Conservation (phyloP, 352 stramenopile species). For the Globisporangium solare region DNA sequence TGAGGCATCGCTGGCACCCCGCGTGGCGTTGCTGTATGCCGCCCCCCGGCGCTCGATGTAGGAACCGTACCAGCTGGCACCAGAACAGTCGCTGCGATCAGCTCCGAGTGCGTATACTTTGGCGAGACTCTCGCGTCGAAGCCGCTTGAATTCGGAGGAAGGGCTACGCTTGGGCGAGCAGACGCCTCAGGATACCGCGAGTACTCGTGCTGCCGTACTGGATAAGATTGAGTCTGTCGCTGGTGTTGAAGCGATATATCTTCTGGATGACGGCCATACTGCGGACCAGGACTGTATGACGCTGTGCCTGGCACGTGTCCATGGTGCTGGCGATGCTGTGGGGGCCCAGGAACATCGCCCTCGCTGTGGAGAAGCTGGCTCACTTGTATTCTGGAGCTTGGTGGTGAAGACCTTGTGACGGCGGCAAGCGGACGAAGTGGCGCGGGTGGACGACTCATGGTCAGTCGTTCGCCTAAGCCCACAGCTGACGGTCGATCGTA, state of each 20-base stretch:
- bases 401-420: background rate
- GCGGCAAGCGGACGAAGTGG: slow-evolving; percentile 7
- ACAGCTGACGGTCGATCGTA: background rate
- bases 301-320: background rate
- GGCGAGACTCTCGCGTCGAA: background rate
- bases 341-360: no score
- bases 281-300: background rate
- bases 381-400: slow-evolving; percentile 6
- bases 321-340: background rate
- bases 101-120: slow-evolving; percentile 13
- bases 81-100: slow-evolving; percentile 10
- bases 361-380: background rate
- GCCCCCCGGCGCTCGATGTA: no score
- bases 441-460: background rate
- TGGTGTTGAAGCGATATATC: no score
- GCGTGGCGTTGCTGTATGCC: background rate
- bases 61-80: background rate
- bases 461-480: background rate
- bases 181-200: no score
- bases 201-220: no score
- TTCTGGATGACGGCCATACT: no score
- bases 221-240: no score
- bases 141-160: background rate
- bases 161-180: background rate
- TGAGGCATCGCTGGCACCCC: slow-evolving; percentile 5